Percentiles rank a stretch among this genome's conserved stretches.
Conservation (phyloP, 2,329 filamentous ascomycete species). For the Trichoderma aggressivum region DNA sequence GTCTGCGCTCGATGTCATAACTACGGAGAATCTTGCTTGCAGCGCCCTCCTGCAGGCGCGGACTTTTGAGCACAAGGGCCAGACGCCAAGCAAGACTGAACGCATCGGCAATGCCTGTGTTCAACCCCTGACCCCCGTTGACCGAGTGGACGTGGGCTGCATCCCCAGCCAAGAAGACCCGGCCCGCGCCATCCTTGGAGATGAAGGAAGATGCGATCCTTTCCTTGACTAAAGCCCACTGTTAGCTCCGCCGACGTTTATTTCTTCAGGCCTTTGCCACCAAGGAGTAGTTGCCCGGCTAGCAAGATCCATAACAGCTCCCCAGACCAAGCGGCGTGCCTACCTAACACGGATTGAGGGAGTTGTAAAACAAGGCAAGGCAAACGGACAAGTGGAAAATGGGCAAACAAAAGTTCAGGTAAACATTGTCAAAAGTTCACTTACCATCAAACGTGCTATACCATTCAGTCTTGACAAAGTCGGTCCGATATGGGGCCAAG, state of each 20-base stretch:
- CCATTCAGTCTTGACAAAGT: slow-evolving; percentile 46
- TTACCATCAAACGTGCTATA: slow-evolving; percentile 48
- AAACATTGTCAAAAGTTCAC: slow-evolving; percentile 16
- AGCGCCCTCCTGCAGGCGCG: slow-evolving; percentile 23
- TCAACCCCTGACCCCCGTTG: slow-evolving; percentile 56
- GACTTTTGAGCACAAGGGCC: slow-evolving; percentile 27
- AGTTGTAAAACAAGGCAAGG: not conserved
- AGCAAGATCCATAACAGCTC: not conserved
- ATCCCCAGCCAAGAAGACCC: slow-evolving; percentile 53
- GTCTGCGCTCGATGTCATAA: slow-evolving; percentile 44
- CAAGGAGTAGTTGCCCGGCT: not conserved
- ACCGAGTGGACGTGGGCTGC: slow-evolving; percentile 56
- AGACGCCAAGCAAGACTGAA: slow-evolving; percentile 55
- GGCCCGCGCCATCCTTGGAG: slow-evolving; percentile 39
- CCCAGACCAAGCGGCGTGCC: not conserved
- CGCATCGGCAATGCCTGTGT: slow-evolving; percentile 56
- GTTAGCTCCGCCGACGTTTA: not conserved
- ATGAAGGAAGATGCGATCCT: slow-evolving; percentile 39
- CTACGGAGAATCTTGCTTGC: slow-evolving; percentile 35
- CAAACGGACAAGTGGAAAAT: not conserved
- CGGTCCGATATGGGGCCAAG: slow-evolving; percentile 41
- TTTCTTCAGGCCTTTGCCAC: not conserved
- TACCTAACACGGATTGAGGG: not conserved
- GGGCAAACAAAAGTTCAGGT: not conserved
- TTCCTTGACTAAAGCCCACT: slow-evolving; percentile 36